A percentile compares a stretch with the other conserved stretches of the same genome.
Evolutionary conservation across 352 stramenopile genomes (phyloP).

Genomic region (Lagenidium sp.): DNA sequence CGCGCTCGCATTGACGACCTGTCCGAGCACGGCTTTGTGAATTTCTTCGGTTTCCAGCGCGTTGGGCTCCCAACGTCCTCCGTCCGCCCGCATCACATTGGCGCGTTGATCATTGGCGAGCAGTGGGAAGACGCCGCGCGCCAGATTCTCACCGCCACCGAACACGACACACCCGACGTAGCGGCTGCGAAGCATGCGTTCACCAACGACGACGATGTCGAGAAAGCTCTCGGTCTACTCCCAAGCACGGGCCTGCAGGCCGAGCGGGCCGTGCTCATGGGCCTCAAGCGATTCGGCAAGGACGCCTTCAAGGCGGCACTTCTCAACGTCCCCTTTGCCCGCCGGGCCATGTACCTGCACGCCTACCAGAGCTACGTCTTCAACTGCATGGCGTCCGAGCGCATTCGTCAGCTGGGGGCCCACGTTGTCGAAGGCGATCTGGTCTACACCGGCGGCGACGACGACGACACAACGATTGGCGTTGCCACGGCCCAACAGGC

Average conservation of each 20-base stretch:
- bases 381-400: constrained; percentile 47
- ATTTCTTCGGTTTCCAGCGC: constrained; percentile 81
- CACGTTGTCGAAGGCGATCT: constrained; percentile 52
- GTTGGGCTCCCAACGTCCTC: constrained; percentile 36
- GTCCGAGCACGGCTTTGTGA: constrained; percentile 38
- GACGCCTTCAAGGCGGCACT: constrained; percentile 48
- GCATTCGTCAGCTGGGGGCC: constrained; percentile 24
- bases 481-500: constrained; percentile 26
- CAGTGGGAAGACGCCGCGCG: constrained; percentile 46
- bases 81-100: constrained; percentile 59
- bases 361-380: constrained; percentile 76
- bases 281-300: constrained; percentile 47
- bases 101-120: constrained; percentile 46
- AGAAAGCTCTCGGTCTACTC: constrained; percentile 46
- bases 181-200: constrained; percentile 34
- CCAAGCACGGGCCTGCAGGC: constrained; percentile 22
- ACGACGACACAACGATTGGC: constrained; percentile 14
- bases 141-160: constrained; percentile 30
- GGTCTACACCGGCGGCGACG: constrained; percentile 18
- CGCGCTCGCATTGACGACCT: constrained; percentile 22
- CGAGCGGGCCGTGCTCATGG: constrained; percentile 51
- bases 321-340: constrained; percentile 36
- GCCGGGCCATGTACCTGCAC: constrained; percentile 66
- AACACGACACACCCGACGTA: constrained; percentile 24
- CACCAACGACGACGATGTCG: constrained; percentile 28